phyloP scores from a whole-genome alignment of 768 basidiomycete genomes.

The Mycena crocata region DNA sequence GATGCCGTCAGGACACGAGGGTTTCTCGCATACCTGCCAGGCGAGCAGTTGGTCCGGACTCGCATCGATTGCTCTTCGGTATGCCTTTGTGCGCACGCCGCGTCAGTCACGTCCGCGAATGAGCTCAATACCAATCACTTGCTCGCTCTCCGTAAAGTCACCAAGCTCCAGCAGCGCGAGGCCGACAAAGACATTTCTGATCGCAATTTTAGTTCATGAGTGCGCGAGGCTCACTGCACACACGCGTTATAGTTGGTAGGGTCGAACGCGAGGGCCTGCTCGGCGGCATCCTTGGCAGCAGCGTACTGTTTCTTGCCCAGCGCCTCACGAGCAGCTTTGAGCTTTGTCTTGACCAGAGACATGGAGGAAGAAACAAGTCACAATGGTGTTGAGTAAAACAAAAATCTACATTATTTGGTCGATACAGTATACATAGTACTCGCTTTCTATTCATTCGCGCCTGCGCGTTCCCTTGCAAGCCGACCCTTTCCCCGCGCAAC shows the following conservation, averaged over 20 bases:
- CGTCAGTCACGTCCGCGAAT: constrained; percentile 27
- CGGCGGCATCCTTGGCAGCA: constrained; percentile 73
- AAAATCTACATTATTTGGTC: not conserved
- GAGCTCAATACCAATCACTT: constrained; percentile 59
- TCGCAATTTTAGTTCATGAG: constrained; percentile 1
- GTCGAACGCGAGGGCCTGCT: constrained; percentile 78
- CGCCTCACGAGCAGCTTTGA: constrained; percentile 84
- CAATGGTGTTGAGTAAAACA: not conserved
- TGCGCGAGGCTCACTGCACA: constrained; percentile 42
- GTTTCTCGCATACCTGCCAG: constrained; percentile 74
- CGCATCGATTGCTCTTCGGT: constrained; percentile 79
- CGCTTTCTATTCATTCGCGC: not conserved
- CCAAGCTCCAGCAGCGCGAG: constrained; percentile 83
- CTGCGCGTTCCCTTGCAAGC: constrained; percentile 64
- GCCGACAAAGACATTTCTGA: constrained; percentile 88
- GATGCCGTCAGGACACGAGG: constrained; percentile 31
- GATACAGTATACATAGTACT: not conserved
- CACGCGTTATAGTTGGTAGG: constrained; percentile 90
- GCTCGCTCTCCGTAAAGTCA: constrained; percentile 80
- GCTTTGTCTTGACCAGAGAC: constrained; percentile 74
- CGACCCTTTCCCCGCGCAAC: constrained; percentile 81
- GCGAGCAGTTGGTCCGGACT: constrained; percentile 80
- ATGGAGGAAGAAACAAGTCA: constrained; percentile 34
- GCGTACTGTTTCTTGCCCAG: constrained; percentile 81
- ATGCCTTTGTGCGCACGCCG: constrained; percentile 71